A percentile compares a stretch with the other conserved stretches of the same genome.
phyloP scores from a whole-genome alignment of 371 early-diverging fungal genomes.

The Neoconidiobolus thromboides region DNA sequence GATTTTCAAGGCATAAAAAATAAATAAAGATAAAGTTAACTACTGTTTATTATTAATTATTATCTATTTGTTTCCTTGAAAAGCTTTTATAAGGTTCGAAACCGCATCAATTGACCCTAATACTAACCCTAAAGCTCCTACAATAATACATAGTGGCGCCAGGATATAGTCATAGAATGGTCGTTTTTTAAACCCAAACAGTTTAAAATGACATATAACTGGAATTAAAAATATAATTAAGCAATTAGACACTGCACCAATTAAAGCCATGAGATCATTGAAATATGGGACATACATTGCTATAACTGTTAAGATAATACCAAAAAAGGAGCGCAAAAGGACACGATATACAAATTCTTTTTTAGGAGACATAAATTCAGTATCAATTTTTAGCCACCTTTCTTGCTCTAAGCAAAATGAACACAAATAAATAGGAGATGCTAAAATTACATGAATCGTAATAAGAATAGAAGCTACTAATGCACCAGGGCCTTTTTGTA shows the following conservation, averaged over 20 bases:
- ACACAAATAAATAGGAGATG: conserved; percentile 62
- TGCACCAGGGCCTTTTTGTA: conserved; percentile 39
- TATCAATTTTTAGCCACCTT: conserved; percentile 22
- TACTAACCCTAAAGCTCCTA: background rate
- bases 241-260: conserved; percentile 62
- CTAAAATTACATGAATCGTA: conserved; percentile 61
- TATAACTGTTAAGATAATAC: conserved; percentile 23
- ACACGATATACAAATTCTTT: conserved; percentile 33
- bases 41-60: no score
- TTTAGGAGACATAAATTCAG: background rate
- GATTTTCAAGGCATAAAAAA: background rate
- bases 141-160: background rate
- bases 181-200: conserved; percentile 30
- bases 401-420: conserved; percentile 57
- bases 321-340: conserved; percentile 30
- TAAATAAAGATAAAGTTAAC: no score
- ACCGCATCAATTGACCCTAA: background rate
- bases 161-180: background rate
- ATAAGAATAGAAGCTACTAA: conserved; percentile 43
- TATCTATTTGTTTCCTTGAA: no score
- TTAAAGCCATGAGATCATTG: conserved; percentile 54
- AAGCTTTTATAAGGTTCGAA: no score
- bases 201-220: conserved; percentile 48
- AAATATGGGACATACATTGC: conserved; percentile 61
- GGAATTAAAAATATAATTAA: conserved; percentile 67